Evolutionary conservation across 352 stramenopile genomes (phyloP).

Genomic region (Globisporangium viniferum): DNA sequence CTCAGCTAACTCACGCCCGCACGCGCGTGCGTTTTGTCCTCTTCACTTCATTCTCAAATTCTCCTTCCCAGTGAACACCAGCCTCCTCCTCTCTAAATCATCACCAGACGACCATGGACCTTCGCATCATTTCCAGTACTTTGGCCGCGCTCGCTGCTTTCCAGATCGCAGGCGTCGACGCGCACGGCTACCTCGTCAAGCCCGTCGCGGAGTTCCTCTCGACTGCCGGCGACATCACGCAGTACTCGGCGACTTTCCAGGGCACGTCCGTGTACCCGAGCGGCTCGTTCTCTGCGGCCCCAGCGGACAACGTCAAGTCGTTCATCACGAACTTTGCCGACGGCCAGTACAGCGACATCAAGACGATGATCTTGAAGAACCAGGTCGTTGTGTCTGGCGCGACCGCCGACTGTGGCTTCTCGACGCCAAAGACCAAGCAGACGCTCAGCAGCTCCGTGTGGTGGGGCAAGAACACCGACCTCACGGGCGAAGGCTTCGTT

Average conservation of each 20-base stretch:
- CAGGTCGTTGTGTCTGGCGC: conserved; percentile 21
- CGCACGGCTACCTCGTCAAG: conserved; percentile 21
- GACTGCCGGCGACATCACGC: conserved; percentile 23
- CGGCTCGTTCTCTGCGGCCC: conserved; percentile 22
- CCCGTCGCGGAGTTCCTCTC: conserved; percentile 19
- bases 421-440: conserved; percentile 19
- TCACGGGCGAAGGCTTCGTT: conserved; percentile 27
- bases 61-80: conserved; percentile 1
- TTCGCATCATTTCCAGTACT: conserved; percentile 4
- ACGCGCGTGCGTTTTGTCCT: background rate
- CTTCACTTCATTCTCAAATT: conserved; percentile 2
- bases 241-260: conserved; percentile 31
- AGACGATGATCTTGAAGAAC: conserved; percentile 24
- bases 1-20: background rate
- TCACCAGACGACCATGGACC: conserved; percentile 1
- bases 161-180: conserved; percentile 8
- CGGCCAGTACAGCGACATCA: conserved; percentile 21
- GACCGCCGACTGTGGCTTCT: conserved; percentile 25
- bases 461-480: conserved; percentile 28
- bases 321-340: conserved; percentile 28
- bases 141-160: background rate
- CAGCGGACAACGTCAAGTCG: conserved; percentile 23
- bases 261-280: conserved; percentile 23
- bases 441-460: conserved; percentile 22
- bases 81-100: background rate